Conservation (phyloP, 176 grass and related monocot species). For the Carex myosuroides region DNA sequence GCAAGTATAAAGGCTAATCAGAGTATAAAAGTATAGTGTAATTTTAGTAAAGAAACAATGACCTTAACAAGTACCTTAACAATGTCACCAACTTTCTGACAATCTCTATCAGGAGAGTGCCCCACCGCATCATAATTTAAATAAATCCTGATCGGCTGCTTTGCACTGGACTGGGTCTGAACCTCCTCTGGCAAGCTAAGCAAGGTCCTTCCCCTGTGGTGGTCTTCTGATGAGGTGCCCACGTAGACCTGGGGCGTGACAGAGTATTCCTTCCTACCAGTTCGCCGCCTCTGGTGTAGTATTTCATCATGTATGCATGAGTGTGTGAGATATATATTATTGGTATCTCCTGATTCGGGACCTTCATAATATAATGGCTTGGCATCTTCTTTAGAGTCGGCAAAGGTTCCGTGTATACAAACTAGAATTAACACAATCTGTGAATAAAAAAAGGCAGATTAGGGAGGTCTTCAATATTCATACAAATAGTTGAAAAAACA, state of each 20-base stretch:
- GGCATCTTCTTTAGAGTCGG: slow-evolving; percentile 35
- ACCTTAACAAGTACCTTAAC: slow-evolving; percentile 35
- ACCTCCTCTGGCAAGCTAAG: slow-evolving; percentile 34
- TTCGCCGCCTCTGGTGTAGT: slow-evolving; percentile 66
- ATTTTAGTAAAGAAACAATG: slow-evolving; percentile 19
- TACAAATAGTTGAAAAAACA: neutral
- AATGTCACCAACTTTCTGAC: slow-evolving; percentile 67
- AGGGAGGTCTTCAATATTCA: neutral
- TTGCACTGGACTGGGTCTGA: slow-evolving; percentile 32
- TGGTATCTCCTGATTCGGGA: slow-evolving; percentile 42
- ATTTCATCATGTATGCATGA: slow-evolving; percentile 99
- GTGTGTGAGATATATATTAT: slow-evolving; percentile 67
- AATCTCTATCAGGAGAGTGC: slow-evolving; percentile 80
- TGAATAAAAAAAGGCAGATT: neutral
- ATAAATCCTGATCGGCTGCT: slow-evolving; percentile 86
- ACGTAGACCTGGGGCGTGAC: slow-evolving; percentile 90
- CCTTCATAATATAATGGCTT: slow-evolving; percentile 26
- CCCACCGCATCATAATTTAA: slow-evolving; percentile 99
- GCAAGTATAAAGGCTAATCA: neutral
- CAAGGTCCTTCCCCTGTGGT: slow-evolving; percentile 45
- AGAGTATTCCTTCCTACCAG: slow-evolving; percentile 82
- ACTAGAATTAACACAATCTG: slow-evolving; percentile 80
- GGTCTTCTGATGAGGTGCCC: slow-evolving; percentile 23
- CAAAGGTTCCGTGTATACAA: slow-evolving; percentile 33
- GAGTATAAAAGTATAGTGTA: neutral